Percentiles rank a stretch among this genome's conserved stretches.
These are phyloP conservation scores for Leccinellum luteum DNA, from an alignment of 768 basidiomycete genomes.

Conservation along the genomic window DNA sequence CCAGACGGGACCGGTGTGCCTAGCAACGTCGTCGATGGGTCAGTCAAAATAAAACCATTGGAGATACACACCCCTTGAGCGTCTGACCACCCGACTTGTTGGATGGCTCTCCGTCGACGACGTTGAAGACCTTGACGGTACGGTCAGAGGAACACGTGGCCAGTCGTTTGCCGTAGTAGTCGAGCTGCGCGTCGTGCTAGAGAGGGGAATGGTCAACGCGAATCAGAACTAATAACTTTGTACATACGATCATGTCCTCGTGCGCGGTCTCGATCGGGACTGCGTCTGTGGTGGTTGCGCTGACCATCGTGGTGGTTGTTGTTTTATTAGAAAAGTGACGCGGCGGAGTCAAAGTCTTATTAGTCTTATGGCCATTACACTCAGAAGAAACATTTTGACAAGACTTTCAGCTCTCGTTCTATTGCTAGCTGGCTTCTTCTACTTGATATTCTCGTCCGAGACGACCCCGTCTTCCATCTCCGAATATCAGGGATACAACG, in stretches of 20 bases:
- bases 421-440: slow-evolving; percentile 19
- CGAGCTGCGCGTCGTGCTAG: slow-evolving; percentile 96
- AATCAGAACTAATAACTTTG: not conserved
- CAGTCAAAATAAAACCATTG: not conserved
- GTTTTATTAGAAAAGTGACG: not conserved
- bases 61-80: slow-evolving; percentile 68
- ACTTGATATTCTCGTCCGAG: slow-evolving; percentile 21
- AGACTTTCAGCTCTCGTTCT: slow-evolving; percentile 18
- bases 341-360: not conserved
- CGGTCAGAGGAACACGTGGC: slow-evolving; percentile 97
- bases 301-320: slow-evolving; percentile 16
- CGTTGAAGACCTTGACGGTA: slow-evolving; percentile 93
- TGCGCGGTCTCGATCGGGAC: slow-evolving; percentile 92
- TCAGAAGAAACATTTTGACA: slow-evolving; percentile 30
- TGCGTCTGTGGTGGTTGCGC: slow-evolving; percentile 57
- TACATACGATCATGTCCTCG: slow-evolving; percentile 93
- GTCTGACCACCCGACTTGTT: slow-evolving; percentile 66
- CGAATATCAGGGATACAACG: slow-evolving; percentile 56
- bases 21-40: slow-evolving; percentile 31
- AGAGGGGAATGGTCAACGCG: not conserved
- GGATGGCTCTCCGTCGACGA: slow-evolving; percentile 83
- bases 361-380: slow-evolving; percentile 31
- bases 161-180: slow-evolving; percentile 95
- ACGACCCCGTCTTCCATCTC: slow-evolving; percentile 19
- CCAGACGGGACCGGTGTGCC: slow-evolving; percentile 98